These are phyloP conservation scores for Geotrichum histeridarum DNA, from an alignment of 1,139 yeast species.

Conservation along the genomic window DNA sequence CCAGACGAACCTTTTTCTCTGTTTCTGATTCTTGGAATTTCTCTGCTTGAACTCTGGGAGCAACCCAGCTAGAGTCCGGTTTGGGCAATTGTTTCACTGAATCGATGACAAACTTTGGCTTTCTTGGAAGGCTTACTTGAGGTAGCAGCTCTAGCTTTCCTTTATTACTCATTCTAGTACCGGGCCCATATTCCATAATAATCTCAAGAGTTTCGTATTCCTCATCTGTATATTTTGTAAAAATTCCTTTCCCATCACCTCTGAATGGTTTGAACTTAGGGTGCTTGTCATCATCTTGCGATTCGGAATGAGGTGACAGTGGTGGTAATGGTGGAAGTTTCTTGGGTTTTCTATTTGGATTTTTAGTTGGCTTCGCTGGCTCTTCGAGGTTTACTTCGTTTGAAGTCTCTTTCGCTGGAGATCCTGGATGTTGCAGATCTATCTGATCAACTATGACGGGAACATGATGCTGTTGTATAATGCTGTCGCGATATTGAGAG, in stretches of 20 bases:
- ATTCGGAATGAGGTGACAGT: neutral
- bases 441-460: no score
- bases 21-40: slow-evolving; percentile 9
- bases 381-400: no score
- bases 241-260: neutral
- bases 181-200: slow-evolving; percentile 16
- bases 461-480: no score
- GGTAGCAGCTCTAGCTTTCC: slow-evolving; percentile 7
- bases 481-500: neutral
- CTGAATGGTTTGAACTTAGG: slow-evolving; percentile 4
- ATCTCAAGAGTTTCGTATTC: slow-evolving; percentile 18
- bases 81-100: slow-evolving; percentile 19
- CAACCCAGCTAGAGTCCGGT: neutral
- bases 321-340: neutral
- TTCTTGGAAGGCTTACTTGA: slow-evolving; percentile 24
- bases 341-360: neutral
- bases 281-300: neutral
- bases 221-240: neutral
- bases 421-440: no score
- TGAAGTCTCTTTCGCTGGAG: no score
- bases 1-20: slow-evolving; percentile 9
- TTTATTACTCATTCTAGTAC: slow-evolving; percentile 14
- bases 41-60: slow-evolving; percentile 15
- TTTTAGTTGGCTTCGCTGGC: no score
- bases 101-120: slow-evolving; percentile 26